Evolutionary conservation across 2,329 filamentous ascomycete species (phyloP), one percentile per base, ranked within the genome.

Genomic region (Arachnopeziza araneosa): DNA sequence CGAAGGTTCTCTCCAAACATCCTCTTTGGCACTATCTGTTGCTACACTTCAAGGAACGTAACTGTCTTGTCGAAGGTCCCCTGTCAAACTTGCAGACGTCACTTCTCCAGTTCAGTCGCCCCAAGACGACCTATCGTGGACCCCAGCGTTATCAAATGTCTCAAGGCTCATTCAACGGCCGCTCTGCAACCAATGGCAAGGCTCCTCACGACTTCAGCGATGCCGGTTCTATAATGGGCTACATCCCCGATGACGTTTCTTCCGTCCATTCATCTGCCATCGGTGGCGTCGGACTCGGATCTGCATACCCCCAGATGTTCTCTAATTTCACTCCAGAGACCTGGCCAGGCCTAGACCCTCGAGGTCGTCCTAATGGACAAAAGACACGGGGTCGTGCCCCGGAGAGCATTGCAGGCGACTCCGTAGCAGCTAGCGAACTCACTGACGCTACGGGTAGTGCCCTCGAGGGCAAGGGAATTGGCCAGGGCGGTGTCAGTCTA

Each of bases 1-100:
- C 95, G 32, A 98, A 98, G 78, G 93, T 99, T 48, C 79, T 99
- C 51, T 95, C 93, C 50, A 99, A 99, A 80, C 95, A 99, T 73
- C 95, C 96, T 64, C 81, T 99, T 49, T 99, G 95, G 95, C 95
- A 99, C 74, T 93, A 93, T 71, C 84, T 99, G 24, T 81, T 99
- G 44, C 83, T 93, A 49, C 95, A 99, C 75, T 99, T 97, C 83
- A 98, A 98, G 79, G 93, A 98, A 73, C 87, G 87, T 68, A 96
- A 96, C 70, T 98, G 93, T 73, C 84, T 99, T 14, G 95, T 99
- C 6, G 95, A 99, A 74, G 95, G 95, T 0, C 93, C 95, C 22
- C 80, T 99, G 65, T 95, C 89, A 63, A 99, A 99, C 72, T 81
- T 99, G n/a, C 95, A 98, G 75, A 89, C 92, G 24, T 97, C 93